These are phyloP conservation scores for Chenopodium album DNA, from an alignment of 148 eudicot genomes.

Conservation along the genomic window DNA sequence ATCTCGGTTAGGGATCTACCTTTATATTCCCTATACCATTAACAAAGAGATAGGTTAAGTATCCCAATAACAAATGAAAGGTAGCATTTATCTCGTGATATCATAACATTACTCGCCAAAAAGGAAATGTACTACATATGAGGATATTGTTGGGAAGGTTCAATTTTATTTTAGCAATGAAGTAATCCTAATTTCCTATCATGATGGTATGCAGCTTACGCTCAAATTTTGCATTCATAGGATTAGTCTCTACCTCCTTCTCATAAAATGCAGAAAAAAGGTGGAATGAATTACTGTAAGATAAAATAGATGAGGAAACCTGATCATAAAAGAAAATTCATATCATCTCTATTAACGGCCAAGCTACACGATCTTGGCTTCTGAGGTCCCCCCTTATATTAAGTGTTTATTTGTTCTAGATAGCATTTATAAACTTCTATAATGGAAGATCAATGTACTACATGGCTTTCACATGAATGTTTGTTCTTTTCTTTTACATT, in stretches of 20 bases:
- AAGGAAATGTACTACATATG: neutral
- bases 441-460: neutral
- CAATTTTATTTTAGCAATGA: too few species aligned
- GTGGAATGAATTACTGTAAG: neutral
- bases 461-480: neutral
- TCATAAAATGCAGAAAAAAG: neutral
- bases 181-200: too few species aligned
- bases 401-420: too few species aligned
- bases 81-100: neutral
- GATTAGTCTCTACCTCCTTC: neutral
- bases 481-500: neutral
- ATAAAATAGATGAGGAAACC: too few species aligned
- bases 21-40: neutral
- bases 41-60: neutral
- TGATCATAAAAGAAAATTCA: neutral
- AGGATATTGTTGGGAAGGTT: too few species aligned
- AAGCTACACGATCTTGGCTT: neutral
- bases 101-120: neutral
- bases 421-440: too few species aligned
- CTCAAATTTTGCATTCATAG: neutral
- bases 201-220: too few species aligned
- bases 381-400: neutral
- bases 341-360: neutral
- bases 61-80: neutral
- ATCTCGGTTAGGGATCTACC: neutral